Base-by-base conservation (phyloP, 73 alveolate genomes). In the Diophrys appendiculata region DNA sequence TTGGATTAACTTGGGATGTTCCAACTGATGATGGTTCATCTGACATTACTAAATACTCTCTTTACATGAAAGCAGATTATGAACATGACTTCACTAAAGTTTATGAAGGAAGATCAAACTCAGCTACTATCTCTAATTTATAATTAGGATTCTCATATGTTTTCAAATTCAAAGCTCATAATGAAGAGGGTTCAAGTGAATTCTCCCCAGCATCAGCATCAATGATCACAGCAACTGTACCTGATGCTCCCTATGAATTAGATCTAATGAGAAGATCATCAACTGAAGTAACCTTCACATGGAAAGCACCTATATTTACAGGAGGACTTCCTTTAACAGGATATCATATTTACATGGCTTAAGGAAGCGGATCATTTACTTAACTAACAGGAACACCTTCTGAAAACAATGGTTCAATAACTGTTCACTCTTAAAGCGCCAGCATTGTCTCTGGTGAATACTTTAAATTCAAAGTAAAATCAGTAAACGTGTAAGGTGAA, bases 291-390 rank as follows among this genome's bases (percentile, higher is more conserved):
- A 72, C 80, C 8, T 65, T 91, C 73, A 75, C 68, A 24, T 91
- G 97, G 97, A 81, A 65, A n/a, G 85, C 80, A 3, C 94, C 97
- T 8, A 25, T n/a, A 29, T 82, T 65, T 68, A 88, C 31, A 78
- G 97, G 94, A 29, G 92, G 97, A 55, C 28, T 80, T 34, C 78
- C 84, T 25, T 56, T 91, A 3, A 54, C 31, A 0, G 90, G 90
- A 14, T 91, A 91, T 83, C 81, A 78, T 54, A 77, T 91, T 35
- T 72, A 82, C 71, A 55, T 65, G 68, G 93, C 93, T 0, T 65
- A 14, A 5, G 87, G 72, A 25, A 65, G 83, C 67, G 93, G 93
- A n/a, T 67, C 60, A 8, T 86, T 72, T 73, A 25, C 54, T 24
- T 83, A 35, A 27, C 72, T 69, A 0, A 33, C 87, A n/a, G 60